A percentile compares a stretch with the other conserved stretches of the same genome.
Conservation (phyloP, 2,329 filamentous ascomycete species). For the Xylaria digitata region DNA sequence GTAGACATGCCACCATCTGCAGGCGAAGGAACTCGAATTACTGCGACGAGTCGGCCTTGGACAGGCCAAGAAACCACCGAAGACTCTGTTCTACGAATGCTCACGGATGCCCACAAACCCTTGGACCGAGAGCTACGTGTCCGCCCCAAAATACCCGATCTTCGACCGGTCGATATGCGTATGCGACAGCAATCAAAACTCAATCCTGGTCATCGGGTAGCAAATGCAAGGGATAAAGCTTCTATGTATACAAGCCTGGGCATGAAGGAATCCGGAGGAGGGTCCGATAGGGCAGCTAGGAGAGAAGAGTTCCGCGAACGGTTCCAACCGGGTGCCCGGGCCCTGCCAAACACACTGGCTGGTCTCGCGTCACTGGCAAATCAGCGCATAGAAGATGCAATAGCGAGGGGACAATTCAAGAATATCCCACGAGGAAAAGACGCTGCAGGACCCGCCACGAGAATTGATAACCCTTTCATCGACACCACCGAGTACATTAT, state of each 20-base stretch:
- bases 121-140: constrained; percentile 64
- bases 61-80: constrained; percentile 78
- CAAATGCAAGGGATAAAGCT: constrained; percentile 68
- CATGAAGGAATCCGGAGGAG: constrained; percentile 60
- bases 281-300: constrained; percentile 74
- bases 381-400: constrained; percentile 90
- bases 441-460: constrained; percentile 78
- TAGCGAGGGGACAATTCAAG: constrained; percentile 87
- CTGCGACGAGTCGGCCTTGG: constrained; percentile 79
- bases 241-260: constrained; percentile 63
- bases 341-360: constrained; percentile 79
- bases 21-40: constrained; percentile 73
- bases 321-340: constrained; percentile 77
- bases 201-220: constrained; percentile 60
- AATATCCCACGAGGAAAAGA: constrained; percentile 84
- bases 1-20: constrained; percentile 66
- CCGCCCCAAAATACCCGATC: constrained; percentile 56
- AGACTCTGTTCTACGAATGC: constrained; percentile 85
- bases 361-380: constrained; percentile 88
- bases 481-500: constrained; percentile 98
- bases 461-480: constrained; percentile 87
- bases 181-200: constrained; percentile 55
- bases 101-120: constrained; percentile 81
- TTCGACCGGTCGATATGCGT: constrained; percentile 64
- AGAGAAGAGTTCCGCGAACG: constrained; percentile 81